phyloP scores from a whole-genome alignment of 2,329 filamentous ascomycete species.

The Colletotrichum agaves region DNA sequence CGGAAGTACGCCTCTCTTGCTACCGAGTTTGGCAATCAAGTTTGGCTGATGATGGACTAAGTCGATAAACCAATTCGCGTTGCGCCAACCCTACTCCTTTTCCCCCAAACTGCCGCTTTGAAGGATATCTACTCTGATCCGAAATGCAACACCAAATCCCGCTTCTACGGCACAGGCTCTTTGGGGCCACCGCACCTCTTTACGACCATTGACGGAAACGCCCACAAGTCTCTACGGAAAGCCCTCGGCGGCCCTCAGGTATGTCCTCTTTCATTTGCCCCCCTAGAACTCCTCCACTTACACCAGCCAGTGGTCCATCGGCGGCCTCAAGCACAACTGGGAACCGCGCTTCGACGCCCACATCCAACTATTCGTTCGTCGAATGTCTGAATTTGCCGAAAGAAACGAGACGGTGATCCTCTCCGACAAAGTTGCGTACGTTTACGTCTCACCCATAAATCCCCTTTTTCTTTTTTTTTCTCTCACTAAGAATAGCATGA shows the following conservation, averaged over 20 bases:
- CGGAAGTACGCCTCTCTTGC: conserved; percentile 1
- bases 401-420: conserved; percentile 9
- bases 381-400: conserved; percentile 18
- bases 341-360: conserved; percentile 20
- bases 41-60: not conserved
- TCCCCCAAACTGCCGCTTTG: conserved; percentile 14
- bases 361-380: conserved; percentile 12
- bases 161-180: conserved; percentile 12
- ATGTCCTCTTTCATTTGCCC: not conserved
- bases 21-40: accelerated
- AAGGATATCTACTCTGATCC: conserved; percentile 26
- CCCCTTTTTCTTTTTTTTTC: too few species aligned
- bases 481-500: not conserved
- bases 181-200: conserved; percentile 23
- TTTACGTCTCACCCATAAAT: too few species aligned
- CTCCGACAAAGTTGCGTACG: conserved; percentile 25
- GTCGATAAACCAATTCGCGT: conserved; percentile 23
- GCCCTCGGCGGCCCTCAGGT: conserved; percentile 17
- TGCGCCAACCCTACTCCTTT: conserved; percentile 13
- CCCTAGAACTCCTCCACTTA: not conserved
- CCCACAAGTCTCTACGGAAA: conserved; percentile 7
- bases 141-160: conserved; percentile 19
- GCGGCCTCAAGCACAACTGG: conserved; percentile 25
- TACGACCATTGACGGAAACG: conserved; percentile 15
- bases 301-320: conserved; percentile 8